Evolutionary conservation across 1,284 basidiomycete species (phyloP), one percentile per base, ranked within the genome.

Genomic region (Cryptococcus amylolentus): DNA sequence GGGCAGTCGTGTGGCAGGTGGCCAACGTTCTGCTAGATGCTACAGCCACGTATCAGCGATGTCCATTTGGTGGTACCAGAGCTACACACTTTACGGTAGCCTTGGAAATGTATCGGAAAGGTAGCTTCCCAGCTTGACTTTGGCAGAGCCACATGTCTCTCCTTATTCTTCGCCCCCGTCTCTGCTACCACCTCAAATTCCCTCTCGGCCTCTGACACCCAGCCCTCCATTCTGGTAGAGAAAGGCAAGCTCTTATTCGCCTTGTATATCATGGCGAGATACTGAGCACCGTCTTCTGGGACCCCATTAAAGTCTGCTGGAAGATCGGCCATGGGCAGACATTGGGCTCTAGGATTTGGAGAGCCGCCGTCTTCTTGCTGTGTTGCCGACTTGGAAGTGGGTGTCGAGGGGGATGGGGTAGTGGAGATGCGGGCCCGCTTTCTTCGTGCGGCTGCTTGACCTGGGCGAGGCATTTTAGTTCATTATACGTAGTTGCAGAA

Each of bases 201-300:
- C 26, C 5, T 48, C 46, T 48, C 46, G 14, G n/a, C 46, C 26
- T n/a, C 31, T 20, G 35, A 20, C 20, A 23, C 27, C 49, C 49
- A 50, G 18, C 49, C 49, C 37, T 49, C 47, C 18, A 67, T 65
- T 12, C 62, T 58, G 16, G 61, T 72, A 26, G 60, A 63, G 55
- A 66, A 72, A 0, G 71, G 71, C 16, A 69, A 54, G 4, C 57
- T 37, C 4, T 54, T 48, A 51, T 65, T 65, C 18, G 60, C 62
- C 37, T 62, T 59, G 26, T 66, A 62, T 12, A 65, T 67, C 48
- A 75, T 57, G 2, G 72, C 71, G 2, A 75, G 60, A 46, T 67
- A 75, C 37, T 69, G 65, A 23, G 69, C 66, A 37, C 72, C 72
- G 46, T 72, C 67, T 12, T 54, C 20, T 1, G 67, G 63, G 43